Conservation (phyloP, 495 filamentous ascomycete genomes). For the Penicillium maclennaniae region DNA sequence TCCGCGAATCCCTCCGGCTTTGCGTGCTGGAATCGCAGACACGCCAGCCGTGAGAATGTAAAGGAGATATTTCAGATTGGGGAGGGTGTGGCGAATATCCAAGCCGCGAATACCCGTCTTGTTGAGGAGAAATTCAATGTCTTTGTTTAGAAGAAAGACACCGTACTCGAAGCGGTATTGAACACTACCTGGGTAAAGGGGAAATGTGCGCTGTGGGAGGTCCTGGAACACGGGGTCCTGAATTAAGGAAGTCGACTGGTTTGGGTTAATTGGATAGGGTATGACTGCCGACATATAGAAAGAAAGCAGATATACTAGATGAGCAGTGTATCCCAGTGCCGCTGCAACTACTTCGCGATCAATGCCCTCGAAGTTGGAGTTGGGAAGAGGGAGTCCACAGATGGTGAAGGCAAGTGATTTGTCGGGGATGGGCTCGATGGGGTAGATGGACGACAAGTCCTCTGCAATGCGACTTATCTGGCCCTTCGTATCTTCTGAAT, state of each 20-base stretch:
- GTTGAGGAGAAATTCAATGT: slow-evolving; percentile 81
- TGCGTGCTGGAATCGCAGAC: slow-evolving; percentile 72
- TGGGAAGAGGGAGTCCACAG: slow-evolving; percentile 69
- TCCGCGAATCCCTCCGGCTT: slow-evolving; percentile 70
- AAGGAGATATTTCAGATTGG: slow-evolving; percentile 89
- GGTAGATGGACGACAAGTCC: slow-evolving; percentile 73
- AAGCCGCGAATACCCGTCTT: slow-evolving; percentile 70
- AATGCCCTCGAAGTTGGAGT: slow-evolving; percentile 63
- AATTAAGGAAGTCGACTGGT: slow-evolving; percentile 71
- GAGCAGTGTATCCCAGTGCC: slow-evolving; percentile 77
- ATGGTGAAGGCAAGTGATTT: slow-evolving; percentile 73
- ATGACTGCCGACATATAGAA: slow-evolving; percentile 77
- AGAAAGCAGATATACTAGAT: slow-evolving; percentile 69
- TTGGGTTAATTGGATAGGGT: slow-evolving; percentile 73
- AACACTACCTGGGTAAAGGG: slow-evolving; percentile 72
- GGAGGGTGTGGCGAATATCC: slow-evolving; percentile 85
- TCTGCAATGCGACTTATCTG: slow-evolving; percentile 85
- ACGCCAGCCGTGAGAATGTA: slow-evolving; percentile 77
- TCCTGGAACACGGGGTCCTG: slow-evolving; percentile 70
- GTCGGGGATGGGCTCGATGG: slow-evolving; percentile 63
- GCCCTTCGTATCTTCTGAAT: slow-evolving; percentile 61
- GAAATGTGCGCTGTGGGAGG: slow-evolving; percentile 70
- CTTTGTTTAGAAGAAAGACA: slow-evolving; percentile 89
- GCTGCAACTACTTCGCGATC: slow-evolving; percentile 71
- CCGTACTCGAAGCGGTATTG: slow-evolving; percentile 90